Base-by-base conservation (phyloP, 495 filamentous ascomycete species). In the Hypoxylon intermedium region DNA sequence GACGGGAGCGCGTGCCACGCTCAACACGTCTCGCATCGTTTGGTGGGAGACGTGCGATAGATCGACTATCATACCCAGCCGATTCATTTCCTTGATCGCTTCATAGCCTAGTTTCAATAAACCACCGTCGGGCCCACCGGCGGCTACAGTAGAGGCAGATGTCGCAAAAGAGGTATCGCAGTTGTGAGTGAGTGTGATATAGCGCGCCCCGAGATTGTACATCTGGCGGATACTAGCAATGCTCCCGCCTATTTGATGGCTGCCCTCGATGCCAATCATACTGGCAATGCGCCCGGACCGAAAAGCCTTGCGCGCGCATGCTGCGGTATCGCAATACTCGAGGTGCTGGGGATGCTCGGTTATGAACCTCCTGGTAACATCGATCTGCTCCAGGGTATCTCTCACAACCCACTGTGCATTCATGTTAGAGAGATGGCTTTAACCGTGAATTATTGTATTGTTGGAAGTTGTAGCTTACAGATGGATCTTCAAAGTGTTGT, bases 11-110 rank as follows among this genome's bases (percentile, higher is more conserved):
- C 78, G 75, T 0, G 59, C 58, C 60, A 79, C 77, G 18, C 78
- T 73, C 12, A 87, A 68, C 4, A 83, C 79, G 56, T 85, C 80
- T 5, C 79, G 71, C 83, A 85, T 85, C 0, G 82, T 83, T 23
- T 81, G 74, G 13, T 76, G 74, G 54, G 77, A 82, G 15, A 81
- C 78, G 53, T 85, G 84, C 4, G 82, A 71, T 28, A 86, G 67
- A 57, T 86, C 84, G 9, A 85, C 48, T 4, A 72, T 70, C 59
- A 79, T 75, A 0, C 77, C 76, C 1, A 80, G 16, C 5, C 83
- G 75, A 54, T 86, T 86, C 82, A 87, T 85, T 58, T 85, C 82
- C 13, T 64, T 60, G 34, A 67, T 52, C 7, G 63, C 50, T 12
- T 53, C 60, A 23, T 42, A 50, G 4, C 72, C 67, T 6, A 65